These are phyloP conservation scores for Babesia ovata DNA, from an alignment of 169 alveolate genomes.

Conservation along the genomic window DNA sequence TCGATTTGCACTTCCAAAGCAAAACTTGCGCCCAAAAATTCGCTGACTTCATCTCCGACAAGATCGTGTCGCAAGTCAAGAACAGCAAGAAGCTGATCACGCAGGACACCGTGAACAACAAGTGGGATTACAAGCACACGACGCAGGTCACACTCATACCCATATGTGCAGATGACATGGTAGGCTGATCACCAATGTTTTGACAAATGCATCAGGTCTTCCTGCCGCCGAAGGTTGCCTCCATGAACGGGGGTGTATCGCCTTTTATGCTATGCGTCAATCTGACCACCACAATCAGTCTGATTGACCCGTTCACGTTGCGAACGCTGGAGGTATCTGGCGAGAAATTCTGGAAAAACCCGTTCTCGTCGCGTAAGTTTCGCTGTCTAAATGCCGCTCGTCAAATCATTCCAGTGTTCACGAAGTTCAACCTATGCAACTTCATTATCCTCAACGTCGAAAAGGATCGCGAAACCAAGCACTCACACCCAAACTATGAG, in stretches of 20 bases:
- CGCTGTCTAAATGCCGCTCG: neutral
- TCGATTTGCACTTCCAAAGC: constrained; percentile 94
- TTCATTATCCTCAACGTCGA: constrained; percentile 63
- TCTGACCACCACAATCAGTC: constrained; percentile 58
- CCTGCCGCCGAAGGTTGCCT: constrained; percentile 63
- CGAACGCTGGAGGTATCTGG: constrained; percentile 60
- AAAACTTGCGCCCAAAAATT: constrained; percentile 93
- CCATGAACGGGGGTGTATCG: constrained; percentile 65
- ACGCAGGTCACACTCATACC: constrained; percentile 93
- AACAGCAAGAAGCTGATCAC: constrained; percentile 89
- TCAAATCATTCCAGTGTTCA: constrained; percentile 44
- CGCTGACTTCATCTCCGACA: constrained; percentile 91
- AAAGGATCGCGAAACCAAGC: constrained; percentile 31
- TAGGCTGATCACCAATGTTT: constrained; percentile 15
- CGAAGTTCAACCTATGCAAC: constrained; percentile 62
- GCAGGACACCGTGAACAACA: constrained; percentile 89
- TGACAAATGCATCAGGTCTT: constrained; percentile 19
- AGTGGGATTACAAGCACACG: constrained; percentile 90
- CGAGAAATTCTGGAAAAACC: constrained; percentile 66
- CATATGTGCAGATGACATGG: constrained; percentile 96
- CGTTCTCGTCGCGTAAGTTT: constrained; percentile 64
- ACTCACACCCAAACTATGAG: constrained; percentile 40
- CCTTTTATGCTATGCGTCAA: constrained; percentile 60
- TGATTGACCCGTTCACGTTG: constrained; percentile 66
- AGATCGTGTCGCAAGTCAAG: constrained; percentile 86